Evolutionary conservation across 352 stramenopile species (phyloP).

Genomic region (Phytophthora ramorum): DNA sequence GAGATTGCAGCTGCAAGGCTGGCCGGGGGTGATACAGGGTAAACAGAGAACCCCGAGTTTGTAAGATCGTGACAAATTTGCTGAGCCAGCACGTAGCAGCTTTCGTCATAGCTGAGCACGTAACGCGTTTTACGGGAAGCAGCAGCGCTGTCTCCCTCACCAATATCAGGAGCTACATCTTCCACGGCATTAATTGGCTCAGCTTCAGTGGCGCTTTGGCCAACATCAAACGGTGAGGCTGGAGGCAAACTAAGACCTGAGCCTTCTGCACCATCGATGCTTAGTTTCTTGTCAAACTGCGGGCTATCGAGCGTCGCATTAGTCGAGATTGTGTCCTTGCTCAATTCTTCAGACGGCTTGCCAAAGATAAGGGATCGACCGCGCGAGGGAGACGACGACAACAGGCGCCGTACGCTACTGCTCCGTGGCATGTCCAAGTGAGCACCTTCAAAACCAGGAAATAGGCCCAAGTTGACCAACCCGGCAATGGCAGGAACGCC

Average conservation of each 20-base stretch:
- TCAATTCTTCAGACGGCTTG: constrained; percentile 1
- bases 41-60: constrained; percentile 51
- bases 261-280: background rate
- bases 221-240: constrained; percentile 8
- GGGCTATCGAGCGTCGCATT: background rate
- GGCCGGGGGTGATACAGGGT: constrained; percentile 28
- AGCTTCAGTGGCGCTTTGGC: background rate
- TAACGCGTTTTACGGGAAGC: constrained; percentile 44
- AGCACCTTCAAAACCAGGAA: constrained; percentile 43
- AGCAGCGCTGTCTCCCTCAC: background rate
- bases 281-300: background rate
- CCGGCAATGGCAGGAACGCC: constrained; percentile 66
- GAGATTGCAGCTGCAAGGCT: background rate
- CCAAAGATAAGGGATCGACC: constrained; percentile 18
- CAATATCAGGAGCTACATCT: background rate
- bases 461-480: constrained; percentile 63
- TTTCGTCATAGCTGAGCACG: constrained; percentile 76
- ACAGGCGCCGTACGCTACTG: constrained; percentile 48
- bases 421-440: constrained; percentile 46
- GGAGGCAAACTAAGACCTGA: constrained; percentile 5
- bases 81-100: constrained; percentile 57
- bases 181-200: background rate
- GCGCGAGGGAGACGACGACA: constrained; percentile 34
- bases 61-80: constrained; percentile 64
- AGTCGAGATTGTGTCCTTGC: background rate